Evolutionary conservation across 129 eudicot genomes (phyloP), one percentile per base, ranked within the genome.

Genomic region (Lactuca sativa): DNA sequence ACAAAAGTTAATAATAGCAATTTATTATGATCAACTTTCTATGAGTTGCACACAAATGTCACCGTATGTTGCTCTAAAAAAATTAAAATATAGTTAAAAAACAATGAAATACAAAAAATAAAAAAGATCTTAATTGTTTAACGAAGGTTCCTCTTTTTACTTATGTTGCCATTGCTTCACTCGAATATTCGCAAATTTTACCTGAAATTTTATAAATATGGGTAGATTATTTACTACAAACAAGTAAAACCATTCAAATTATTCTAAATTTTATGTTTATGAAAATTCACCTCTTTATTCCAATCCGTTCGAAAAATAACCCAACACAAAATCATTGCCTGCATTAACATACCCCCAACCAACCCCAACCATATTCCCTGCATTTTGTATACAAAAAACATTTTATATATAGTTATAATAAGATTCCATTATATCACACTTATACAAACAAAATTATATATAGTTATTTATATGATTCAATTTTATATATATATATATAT

Each of bases 341-440:
- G 90, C 83, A 82, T 73, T 0, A 68, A 16, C n/a, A 76, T 79
- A 18, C 90, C 90, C 9, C 83, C 87, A 0, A 82, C 49, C 81
- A 85, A 55, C 32, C 90, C 87, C 30, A 71, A 49, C 90, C 87
- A 85, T 79, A 85, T 79, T 33, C 87, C 90, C 90, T 18, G 21
- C 21, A 18, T 18, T 18, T 18, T 85, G 41, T 34, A 11, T 2
- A 30, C n/a, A 31, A 69, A 1, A 15, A 36, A 47, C 18, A 47
- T 7, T 44, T 15, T 10, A 9, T 14, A 17, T 21, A 18, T 11
- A 25, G 9, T 3, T 64, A 64, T 11, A 63, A 37, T 63, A 21
- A 10, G 15, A 9, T 15, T 7, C 21, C 49, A 41, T 9, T 2
- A 6, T 30, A 14, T 25, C 5, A 56, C 18, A 12, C 64, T 40